These are phyloP conservation scores for Sugiyamaella sp. DNA, from an alignment of 1,139 yeast genomes.

Conservation along the genomic window DNA sequence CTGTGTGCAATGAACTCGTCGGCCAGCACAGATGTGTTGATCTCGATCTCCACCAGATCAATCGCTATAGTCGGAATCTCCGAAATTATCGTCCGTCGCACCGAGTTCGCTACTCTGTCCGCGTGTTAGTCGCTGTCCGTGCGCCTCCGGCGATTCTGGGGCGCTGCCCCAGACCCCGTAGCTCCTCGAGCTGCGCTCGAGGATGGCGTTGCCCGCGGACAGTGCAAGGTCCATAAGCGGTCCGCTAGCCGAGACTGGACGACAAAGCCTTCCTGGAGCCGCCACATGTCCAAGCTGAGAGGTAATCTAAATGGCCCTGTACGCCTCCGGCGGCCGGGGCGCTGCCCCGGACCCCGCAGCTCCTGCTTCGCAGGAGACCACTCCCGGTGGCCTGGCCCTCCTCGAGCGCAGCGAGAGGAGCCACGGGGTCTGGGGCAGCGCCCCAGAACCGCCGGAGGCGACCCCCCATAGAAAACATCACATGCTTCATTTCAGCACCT, in stretches of 20 bases:
- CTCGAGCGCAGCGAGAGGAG: too few species aligned
- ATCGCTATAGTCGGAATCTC: slow-evolving; percentile 96
- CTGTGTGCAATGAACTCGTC: slow-evolving; percentile 96
- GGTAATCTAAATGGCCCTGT: too few species aligned
- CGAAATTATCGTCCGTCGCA: slow-evolving; percentile 89
- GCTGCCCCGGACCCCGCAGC: not conserved
- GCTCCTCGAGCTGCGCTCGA: not conserved
- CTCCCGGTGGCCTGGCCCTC: too few species aligned
- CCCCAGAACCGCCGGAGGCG: too few species aligned
- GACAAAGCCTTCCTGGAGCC: too few species aligned
- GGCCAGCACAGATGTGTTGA: slow-evolving; percentile 91
- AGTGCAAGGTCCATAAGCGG: too few species aligned
- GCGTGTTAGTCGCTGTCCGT: slow-evolving; percentile 9
- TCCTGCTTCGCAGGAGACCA: not conserved
- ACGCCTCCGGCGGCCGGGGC: slow-evolving; percentile 6
- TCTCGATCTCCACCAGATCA: slow-evolving; percentile 92
- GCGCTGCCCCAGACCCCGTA: slow-evolving; percentile 1
- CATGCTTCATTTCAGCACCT: too few species aligned
- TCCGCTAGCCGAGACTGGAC: too few species aligned
- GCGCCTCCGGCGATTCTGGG: slow-evolving; percentile 2
- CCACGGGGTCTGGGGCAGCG: too few species aligned
- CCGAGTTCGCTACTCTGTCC: slow-evolving; percentile 72
- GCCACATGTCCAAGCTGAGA: too few species aligned
- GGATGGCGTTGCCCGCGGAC: too few species aligned
- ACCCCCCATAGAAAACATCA: too few species aligned